Percentiles rank a stretch among this genome's conserved stretches.
Conservation (phyloP, 1,284 basidiomycete species). For the Marasmius tenuissimus region DNA sequence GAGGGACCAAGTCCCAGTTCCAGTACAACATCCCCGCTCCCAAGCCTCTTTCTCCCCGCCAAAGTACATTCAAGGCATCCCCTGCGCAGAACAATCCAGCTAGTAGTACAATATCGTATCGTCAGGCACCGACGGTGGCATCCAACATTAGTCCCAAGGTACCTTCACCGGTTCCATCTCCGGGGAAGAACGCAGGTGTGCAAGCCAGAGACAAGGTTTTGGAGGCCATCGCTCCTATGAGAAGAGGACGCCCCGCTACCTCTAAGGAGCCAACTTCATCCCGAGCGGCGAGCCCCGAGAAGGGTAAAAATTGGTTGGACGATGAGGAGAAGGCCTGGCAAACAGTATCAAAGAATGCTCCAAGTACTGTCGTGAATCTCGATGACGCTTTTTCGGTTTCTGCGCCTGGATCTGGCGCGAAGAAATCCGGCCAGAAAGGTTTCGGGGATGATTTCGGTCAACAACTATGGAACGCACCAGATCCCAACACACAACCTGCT, state of each 20-base stretch:
- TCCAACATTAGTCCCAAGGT: slow-evolving; percentile 13
- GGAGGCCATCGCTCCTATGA: slow-evolving; percentile 77
- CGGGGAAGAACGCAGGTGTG: slow-evolving; percentile 43
- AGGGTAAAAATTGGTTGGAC: slow-evolving; percentile 37
- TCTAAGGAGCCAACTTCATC: slow-evolving; percentile 31
- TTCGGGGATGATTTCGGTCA: slow-evolving; percentile 61
- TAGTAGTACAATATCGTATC: slow-evolving; percentile 42
- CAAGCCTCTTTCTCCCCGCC: slow-evolving; percentile 47
- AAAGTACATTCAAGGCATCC: slow-evolving; percentile 26
- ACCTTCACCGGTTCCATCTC: slow-evolving; percentile 17
- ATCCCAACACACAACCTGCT: slow-evolving; percentile 26
- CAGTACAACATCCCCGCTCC: slow-evolving; percentile 58
- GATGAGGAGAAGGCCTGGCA: slow-evolving; percentile 60
- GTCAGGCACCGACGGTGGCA: slow-evolving; percentile 18
- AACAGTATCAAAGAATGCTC: slow-evolving; percentile 29
- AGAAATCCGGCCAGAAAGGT: slow-evolving; percentile 25
- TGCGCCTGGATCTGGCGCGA: slow-evolving; percentile 18
- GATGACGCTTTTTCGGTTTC: slow-evolving; percentile 52
- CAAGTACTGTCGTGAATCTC: slow-evolving; percentile 14
- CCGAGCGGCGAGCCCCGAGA: slow-evolving; percentile 40
- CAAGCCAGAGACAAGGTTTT: slow-evolving; percentile 73
- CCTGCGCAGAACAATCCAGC: slow-evolving; percentile 34
- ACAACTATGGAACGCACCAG: slow-evolving; percentile 52
- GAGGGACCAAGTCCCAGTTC: slow-evolving; percentile 80
- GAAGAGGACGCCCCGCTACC: slow-evolving; percentile 62